These are phyloP conservation scores for Flaveria bidentis DNA, from an alignment of 129 eudicot genomes.

Conservation along the genomic window DNA sequence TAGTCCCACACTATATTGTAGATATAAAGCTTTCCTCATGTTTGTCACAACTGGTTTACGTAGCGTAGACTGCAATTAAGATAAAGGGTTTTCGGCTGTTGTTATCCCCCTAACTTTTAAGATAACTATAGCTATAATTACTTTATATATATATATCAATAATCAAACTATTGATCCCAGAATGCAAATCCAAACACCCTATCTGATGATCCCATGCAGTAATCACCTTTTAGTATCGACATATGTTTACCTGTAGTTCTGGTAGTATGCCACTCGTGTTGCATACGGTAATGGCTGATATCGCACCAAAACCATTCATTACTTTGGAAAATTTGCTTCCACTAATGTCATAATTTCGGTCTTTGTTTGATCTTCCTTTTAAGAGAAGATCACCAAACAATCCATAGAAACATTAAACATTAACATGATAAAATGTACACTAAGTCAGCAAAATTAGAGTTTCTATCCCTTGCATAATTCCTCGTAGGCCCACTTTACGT, in stretches of 20 bases:
- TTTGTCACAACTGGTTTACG: conserved; percentile 46
- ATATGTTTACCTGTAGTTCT: conserved; percentile 46
- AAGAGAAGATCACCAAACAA: background rate
- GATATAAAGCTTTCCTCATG: conserved; percentile 59
- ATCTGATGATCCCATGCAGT: background rate
- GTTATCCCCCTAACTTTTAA: background rate
- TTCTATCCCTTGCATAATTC: background rate
- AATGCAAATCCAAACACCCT: background rate
- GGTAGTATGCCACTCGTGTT: conserved; percentile 57
- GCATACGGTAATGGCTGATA: conserved; percentile 60
- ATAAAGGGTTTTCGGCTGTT: background rate
- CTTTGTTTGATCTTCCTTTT: conserved; percentile 42
- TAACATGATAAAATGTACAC: background rate
- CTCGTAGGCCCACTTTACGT: background rate
- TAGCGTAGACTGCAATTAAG: conserved; percentile 46
- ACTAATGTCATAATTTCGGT: conserved; percentile 40
- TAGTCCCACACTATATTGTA: conserved; percentile 51
- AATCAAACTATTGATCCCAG: background rate
- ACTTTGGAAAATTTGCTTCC: conserved; percentile 48
- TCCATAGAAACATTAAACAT: background rate
- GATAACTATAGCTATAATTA: background rate
- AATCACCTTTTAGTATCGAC: background rate
- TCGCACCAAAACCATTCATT: conserved; percentile 53
- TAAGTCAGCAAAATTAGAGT: background rate
- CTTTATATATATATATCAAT: background rate